These are phyloP conservation scores for Chernovozyma aurita DNA, from an alignment of 1,139 yeast genomes.

Conservation along the genomic window DNA sequence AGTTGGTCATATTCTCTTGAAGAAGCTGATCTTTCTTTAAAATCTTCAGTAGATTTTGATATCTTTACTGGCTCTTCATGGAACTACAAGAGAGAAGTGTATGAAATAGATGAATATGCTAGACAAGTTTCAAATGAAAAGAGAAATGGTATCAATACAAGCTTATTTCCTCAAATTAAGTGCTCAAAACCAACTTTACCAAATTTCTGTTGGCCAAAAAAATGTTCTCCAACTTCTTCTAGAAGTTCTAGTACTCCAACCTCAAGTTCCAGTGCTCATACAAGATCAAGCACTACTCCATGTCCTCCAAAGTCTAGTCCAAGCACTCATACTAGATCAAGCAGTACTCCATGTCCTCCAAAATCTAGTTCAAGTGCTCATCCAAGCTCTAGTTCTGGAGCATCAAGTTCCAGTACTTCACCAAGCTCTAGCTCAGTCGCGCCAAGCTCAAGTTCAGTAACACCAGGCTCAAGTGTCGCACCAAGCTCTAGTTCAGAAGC, in stretches of 20 bases:
- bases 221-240: constrained; percentile 6
- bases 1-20: constrained; percentile 14
- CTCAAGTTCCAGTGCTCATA: too few species aligned
- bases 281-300: too few species aligned
- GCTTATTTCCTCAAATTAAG: not conserved
- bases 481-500: not conserved
- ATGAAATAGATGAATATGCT: not conserved
- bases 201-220: constrained; percentile 7
- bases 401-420: not conserved
- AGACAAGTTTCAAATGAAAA: too few species aligned
- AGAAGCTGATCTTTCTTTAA: constrained; percentile 6
- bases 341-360: too few species aligned
- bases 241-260: too few species aligned
- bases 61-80: not conserved
- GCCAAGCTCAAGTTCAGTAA: not conserved
- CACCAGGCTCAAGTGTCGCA: not conserved
- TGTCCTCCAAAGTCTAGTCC: not conserved
- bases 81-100: constrained; percentile 1
- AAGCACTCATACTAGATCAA: too few species aligned
- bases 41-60: not conserved
- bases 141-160: not conserved
- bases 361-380: too few species aligned
- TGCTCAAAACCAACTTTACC: constrained; percentile 3
- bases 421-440: not conserved
- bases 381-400: too few species aligned